phyloP scores from a whole-genome alignment of 1,284 basidiomycete species.

The Malassezia japonica region DNA sequence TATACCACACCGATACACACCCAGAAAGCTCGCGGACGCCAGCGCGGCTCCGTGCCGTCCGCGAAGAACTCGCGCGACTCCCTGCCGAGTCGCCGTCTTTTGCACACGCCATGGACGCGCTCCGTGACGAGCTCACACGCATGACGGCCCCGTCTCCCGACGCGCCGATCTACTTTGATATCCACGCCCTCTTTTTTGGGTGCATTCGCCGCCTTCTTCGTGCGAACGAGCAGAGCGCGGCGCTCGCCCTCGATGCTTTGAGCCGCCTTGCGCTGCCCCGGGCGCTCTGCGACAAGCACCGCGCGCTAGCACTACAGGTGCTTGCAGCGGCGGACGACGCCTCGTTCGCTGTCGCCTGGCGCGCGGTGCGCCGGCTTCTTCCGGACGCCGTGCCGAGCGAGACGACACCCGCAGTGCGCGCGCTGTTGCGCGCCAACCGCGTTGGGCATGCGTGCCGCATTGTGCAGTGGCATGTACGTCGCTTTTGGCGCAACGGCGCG shows the following conservation, averaged over 20 bases:
- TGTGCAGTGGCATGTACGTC: slow-evolving; percentile 5
- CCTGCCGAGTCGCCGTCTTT: neutral
- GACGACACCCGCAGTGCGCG: slow-evolving; percentile 4
- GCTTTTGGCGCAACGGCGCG: neutral
- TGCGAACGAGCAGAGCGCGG: neutral
- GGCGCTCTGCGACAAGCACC: neutral
- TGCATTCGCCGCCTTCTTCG: neutral
- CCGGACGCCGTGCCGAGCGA: neutral
- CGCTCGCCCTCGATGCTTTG: neutral
- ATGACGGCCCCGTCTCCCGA: neutral
- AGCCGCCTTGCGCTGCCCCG: neutral
- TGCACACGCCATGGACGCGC: neutral
- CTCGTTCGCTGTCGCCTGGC: neutral
- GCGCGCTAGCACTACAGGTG: neutral
- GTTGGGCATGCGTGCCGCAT: slow-evolving; percentile 4
- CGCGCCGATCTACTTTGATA: neutral
- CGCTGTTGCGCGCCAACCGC: neutral
- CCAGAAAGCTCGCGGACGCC: neutral
- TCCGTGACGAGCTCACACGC: neutral
- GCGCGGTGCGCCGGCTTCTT: neutral
- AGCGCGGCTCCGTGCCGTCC: neutral
- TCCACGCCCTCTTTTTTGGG: neutral
- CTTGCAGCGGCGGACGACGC: neutral
- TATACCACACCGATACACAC: neutral
- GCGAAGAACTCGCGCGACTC: neutral